These are phyloP conservation scores for Cyberlindnera mrakii DNA, from an alignment of 805 yeast genomes.

Conservation along the genomic window DNA sequence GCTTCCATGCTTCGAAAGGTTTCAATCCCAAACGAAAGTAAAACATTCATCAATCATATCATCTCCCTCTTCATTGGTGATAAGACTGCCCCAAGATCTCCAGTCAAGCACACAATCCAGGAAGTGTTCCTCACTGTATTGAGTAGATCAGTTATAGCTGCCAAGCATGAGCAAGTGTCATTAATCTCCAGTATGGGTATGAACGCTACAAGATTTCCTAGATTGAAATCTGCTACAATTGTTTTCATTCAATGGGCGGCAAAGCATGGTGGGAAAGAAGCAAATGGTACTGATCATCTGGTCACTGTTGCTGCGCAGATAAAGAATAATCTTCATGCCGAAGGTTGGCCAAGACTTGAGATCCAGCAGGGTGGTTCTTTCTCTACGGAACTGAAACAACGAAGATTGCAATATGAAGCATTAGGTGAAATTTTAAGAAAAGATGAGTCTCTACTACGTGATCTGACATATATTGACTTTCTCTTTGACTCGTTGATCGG, in stretches of 20 bases:
- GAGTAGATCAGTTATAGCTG: constrained; percentile 46
- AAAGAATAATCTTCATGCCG: constrained; percentile 44
- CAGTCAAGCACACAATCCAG: constrained; percentile 49
- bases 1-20: constrained; percentile 44
- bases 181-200: constrained; percentile 56
- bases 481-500: constrained; percentile 63
- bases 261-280: constrained; percentile 5
- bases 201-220: constrained; percentile 40
- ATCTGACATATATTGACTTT: constrained; percentile 53
- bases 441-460: constrained; percentile 35
- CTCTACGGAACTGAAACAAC: constrained; percentile 32
- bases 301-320: constrained; percentile 45
- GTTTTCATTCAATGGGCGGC: constrained; percentile 61
- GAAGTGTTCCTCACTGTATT: constrained; percentile 47
- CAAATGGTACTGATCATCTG: constrained; percentile 29
- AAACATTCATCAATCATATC: constrained; percentile 36
- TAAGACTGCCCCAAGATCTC: constrained; percentile 34
- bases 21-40: constrained; percentile 45
- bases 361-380: constrained; percentile 32
- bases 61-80: constrained; percentile 48
- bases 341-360: constrained; percentile 55
- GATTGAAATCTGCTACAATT: constrained; percentile 51
- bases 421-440: constrained; percentile 59
- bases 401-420: constrained; percentile 71
- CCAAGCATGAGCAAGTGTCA: constrained; percentile 35